phyloP scores from a whole-genome alignment of 2,329 filamentous ascomycete genomes.

The Phyllosticta citriasiana region DNA sequence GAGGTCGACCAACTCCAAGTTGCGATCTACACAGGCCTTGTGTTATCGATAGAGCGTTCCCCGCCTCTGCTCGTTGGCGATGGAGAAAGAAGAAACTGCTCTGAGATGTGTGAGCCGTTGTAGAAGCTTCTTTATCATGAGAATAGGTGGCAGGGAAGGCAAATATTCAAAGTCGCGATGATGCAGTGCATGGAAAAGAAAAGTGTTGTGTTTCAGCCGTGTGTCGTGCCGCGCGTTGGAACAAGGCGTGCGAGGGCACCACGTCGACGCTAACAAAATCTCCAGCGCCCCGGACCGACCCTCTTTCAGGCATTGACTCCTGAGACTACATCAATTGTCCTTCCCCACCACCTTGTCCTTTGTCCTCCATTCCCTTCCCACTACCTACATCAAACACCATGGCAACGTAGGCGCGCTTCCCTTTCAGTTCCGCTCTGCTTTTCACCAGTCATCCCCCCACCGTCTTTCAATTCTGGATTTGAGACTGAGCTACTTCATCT shows the following conservation, averaged over 20 bases:
- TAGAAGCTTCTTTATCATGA: neutral
- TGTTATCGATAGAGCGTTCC: neutral
- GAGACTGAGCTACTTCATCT: neutral
- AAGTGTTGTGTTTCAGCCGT: neutral
- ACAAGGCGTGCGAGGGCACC: neutral
- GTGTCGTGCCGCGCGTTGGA: neutral
- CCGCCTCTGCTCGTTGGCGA: neutral
- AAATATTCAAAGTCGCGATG: neutral
- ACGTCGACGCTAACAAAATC: neutral
- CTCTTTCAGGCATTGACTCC: neutral
- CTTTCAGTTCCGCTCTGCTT: neutral
- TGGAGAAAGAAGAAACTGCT: neutral
- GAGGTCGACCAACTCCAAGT: neutral
- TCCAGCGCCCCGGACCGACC: neutral
- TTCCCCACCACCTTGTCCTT: neutral
- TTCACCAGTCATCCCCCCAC: neutral
- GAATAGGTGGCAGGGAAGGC: neutral
- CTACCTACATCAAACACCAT: constrained; percentile 14
- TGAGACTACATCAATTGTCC: neutral
- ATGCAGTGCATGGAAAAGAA: neutral
- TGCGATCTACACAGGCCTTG: neutral
- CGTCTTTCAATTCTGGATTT: neutral
- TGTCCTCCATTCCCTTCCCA: neutral
- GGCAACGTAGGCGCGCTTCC: constrained; percentile 23
- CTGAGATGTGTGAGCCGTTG: neutral